Base-by-base conservation (phyloP, 2,329 filamentous ascomycete genomes). In the Teratosphaeria nubilosa region DNA sequence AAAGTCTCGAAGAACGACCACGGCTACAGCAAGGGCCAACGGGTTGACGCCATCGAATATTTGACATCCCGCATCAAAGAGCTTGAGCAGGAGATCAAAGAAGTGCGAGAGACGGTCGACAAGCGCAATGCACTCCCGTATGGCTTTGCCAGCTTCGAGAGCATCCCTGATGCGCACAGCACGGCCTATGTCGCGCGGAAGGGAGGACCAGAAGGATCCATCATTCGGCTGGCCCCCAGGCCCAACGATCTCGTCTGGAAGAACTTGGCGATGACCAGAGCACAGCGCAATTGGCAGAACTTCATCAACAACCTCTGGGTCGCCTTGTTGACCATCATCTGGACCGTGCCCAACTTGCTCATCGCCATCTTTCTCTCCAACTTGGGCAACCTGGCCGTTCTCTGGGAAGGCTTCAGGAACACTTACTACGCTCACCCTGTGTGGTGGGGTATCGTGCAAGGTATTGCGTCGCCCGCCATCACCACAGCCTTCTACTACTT, bases 161-260 rank as follows among this genome's bases (percentile, higher is more conserved):
- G 86, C 50, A 95, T 99, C 57, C 81, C 86, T 59, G 89, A 95
- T 66, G 90, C 94, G 0, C 94, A 99, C 69, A 83, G 83, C 22
- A 91, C 95, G 62, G 94, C 91, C 11, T 95, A 88, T 73, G 82
- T 86, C 10, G 84, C 87, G 24, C 87, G 88, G 59, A 88, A 85
- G 54, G 94, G 94, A 76, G 87, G 87, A 65, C 89, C 90, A 0
- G 80, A 88, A 48, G 90, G 90, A 5, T 85, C 90, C 0, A 88
- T 82, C 0, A 83, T 99, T 57, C 80, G 77, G 5, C 80, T 97
- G 14, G 91, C 94, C 0, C 91, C 94, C 1, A 84, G 85, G 59
- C 92, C 94, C 2, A 90, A 88, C 69, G 92, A 97, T 70, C 83
- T 99, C 56, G 95, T 99, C 63, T 99, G 94, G 94, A 87, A 90